Conservation (phyloP, 2,329 filamentous ascomycete species). For the Penicillium corylophilum region DNA sequence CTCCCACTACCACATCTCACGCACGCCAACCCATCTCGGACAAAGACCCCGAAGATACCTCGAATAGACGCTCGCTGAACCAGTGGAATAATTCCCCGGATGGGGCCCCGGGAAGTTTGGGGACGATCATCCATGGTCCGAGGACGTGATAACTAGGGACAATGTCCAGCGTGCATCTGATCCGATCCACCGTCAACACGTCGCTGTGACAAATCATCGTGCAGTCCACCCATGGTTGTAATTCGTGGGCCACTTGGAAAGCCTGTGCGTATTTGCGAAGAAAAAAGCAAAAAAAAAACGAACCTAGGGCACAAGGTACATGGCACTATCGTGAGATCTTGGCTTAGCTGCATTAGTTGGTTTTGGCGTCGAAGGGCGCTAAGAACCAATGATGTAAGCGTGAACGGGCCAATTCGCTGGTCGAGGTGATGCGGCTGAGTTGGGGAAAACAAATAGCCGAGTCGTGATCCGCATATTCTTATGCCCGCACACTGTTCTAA, state of each 20-base stretch:
- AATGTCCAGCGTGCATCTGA: background rate
- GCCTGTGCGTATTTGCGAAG: conserved; percentile 1
- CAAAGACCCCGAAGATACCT: background rate
- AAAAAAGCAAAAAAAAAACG: background rate
- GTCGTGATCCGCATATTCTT: background rate
- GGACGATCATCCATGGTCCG: background rate
- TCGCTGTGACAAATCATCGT: background rate
- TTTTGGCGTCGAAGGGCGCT: background rate
- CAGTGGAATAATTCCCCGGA: background rate
- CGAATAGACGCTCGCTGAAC: background rate
- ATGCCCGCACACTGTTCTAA: background rate
- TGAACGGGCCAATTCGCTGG: background rate
- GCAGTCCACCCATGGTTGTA: background rate
- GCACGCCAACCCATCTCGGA: background rate
- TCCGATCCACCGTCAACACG: background rate
- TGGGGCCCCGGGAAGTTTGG: background rate
- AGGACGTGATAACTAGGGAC: background rate
- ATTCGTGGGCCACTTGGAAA: background rate
- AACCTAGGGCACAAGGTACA: background rate
- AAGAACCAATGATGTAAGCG: conserved; percentile 5
- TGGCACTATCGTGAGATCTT: background rate
- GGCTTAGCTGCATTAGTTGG: background rate
- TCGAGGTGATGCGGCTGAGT: background rate
- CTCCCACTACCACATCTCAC: background rate
- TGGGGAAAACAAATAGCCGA: conserved; percentile 20